Evolutionary conservation across 2,329 filamentous ascomycete species (phyloP), one percentile per base, ranked within the genome.

Genomic region (Penicillium verrucosum): DNA sequence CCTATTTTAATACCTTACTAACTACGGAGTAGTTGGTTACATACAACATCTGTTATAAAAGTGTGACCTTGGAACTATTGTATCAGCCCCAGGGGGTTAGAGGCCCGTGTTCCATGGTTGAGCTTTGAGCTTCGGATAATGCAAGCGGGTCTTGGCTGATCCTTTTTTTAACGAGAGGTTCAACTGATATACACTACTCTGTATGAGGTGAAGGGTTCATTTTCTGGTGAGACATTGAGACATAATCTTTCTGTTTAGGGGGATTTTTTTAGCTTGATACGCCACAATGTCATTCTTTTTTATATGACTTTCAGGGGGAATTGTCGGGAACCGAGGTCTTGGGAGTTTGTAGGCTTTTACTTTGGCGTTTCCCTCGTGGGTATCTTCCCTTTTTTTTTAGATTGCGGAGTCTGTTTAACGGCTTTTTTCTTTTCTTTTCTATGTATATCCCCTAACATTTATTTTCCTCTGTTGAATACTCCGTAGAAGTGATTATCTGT

Each of bases 261-360:
- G 21, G 21, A 21, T 21, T 5, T 27, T 27, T n/a, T 30, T 21
- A n/a, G 44, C 10, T 51, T 18, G 14, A 11, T 16, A 23, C 46
- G 49, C 40, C 45, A 59, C 50, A 56, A 59, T 53, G 51, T 21
- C 51, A 49, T 61, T 55, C 36, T 46, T 52, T 47, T 34, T 12
- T 27, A 54, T 14, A 54, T n/a, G 21, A 36, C 25, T 34, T 52
- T 54, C 50, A 54, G 50, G 54, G 54, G 54, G 12, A 7, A 32
- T 34, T 11, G 32, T 42, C 21, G 23, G 29, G 32, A 54, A 49
- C 29, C 43, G 51, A 41, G 37, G 37, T 18, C 11, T 43, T 53
- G 44, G 29, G 43, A 38, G 30, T 44, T 34, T 46, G n/a, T 30
- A 21, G 4, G 14, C 14, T n/a, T 16, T n/a, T 29, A 29, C 42